Evolutionary conservation across 768 basidiomycete genomes (phyloP), one percentile per base, ranked within the genome.

Genomic region (Pulveroboletus sp.): DNA sequence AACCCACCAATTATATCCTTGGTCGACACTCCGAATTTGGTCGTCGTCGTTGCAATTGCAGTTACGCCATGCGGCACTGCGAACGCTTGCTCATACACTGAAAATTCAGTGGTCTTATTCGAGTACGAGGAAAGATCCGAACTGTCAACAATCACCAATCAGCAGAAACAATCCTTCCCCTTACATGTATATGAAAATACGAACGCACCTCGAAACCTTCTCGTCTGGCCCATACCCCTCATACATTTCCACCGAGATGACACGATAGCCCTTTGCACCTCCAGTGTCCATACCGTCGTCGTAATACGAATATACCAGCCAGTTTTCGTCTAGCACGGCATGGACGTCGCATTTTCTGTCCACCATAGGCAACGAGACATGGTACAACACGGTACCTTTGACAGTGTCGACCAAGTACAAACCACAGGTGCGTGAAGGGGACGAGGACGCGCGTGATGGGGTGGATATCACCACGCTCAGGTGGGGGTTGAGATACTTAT

Each of bases 401-500:
- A 78, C 79, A 0, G 76, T 75, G 60, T 97, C 92, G n/a, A 95
- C 63, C 5, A 96, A 66, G 60, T 89, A 87, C 12, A 97, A 59
- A 0, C 80, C 79, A 61, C 89, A 91, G 2, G 58, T 66, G 1
- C 50, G 39, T 7, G 48, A 39, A 40, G 56, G 52, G 5, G 67
- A 54, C 1, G 57, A 38, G 3, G 55, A 52, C 2, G 38, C 6
- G 24, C 21, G 51, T 1, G 47, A 45, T 15, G 73, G 64, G 12
- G 73, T 67, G 6, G 90, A 90, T 28, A 85, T 69, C 33, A 91
- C 72, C 8, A 81, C 79, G 43, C 85, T 74, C 31, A 93, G 58
- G 57, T 90, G 82, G 8, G 86, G 86, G 64, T 95, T 95, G 52
- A 97, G 76, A 62, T 96, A 95, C 70, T 97, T 97, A 76, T 96